These are phyloP conservation scores for Pseudocercospora eumusae DNA, from an alignment of 2,329 filamentous ascomycete species.

Conservation along the genomic window DNA sequence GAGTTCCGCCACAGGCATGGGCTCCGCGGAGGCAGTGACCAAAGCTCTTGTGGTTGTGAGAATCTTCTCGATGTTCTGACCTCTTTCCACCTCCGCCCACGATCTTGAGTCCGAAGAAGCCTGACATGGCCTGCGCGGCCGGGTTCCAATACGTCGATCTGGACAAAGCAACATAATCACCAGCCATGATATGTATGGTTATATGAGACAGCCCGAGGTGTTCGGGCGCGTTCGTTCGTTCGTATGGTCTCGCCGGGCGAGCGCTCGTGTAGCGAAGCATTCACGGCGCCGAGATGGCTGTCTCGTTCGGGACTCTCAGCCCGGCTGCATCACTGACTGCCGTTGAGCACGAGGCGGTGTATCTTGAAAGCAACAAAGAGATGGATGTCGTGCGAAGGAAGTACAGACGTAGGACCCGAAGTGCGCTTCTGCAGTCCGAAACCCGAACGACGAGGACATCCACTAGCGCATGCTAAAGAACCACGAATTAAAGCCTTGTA, in stretches of 20 bases:
- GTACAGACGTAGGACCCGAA: neutral
- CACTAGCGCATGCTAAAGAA: neutral
- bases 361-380: neutral
- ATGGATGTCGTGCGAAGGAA: neutral
- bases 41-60: neutral
- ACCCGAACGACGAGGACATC: neutral
- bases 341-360: neutral
- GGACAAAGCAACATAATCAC: too few relatives aligned
- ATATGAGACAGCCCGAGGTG: neutral
- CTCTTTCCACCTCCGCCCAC: neutral
- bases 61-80: neutral
- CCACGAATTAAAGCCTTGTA: neutral
- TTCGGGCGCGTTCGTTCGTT: neutral
- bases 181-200: neutral
- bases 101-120: neutral
- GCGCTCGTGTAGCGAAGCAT: neutral
- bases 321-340: neutral
- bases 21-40: neutral
- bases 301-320: neutral
- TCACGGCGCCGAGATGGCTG: neutral
- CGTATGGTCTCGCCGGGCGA: neutral
- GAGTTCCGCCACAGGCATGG: neutral
- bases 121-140: neutral
- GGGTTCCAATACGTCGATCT: too few relatives aligned
- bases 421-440: constrained; percentile 7